phyloP scores from a whole-genome alignment of 805 yeast species.

The Candida corydali region DNA sequence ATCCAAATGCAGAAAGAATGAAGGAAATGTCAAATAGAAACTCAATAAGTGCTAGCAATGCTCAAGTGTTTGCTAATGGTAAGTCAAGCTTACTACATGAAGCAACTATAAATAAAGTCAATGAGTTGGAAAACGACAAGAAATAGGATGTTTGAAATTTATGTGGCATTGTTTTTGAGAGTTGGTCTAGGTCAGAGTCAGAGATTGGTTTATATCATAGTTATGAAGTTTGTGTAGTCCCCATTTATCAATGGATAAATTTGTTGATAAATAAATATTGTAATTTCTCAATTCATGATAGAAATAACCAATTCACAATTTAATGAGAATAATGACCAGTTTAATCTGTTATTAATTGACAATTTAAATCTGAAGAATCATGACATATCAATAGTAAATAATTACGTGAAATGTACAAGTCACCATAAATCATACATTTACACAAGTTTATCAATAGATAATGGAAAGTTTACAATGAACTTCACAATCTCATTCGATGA shows the following conservation, averaged over 20 bases:
- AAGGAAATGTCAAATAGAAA: slow-evolving; percentile 55
- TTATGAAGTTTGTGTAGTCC: no score
- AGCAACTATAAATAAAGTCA: slow-evolving; percentile 30
- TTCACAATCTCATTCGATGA: slow-evolving; percentile 26
- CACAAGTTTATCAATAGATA: not conserved
- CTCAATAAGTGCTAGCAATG: slow-evolving; percentile 48
- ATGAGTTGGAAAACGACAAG: slow-evolving; percentile 9
- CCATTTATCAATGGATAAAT: no score
- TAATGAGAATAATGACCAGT: slow-evolving; percentile 11
- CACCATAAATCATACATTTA: slow-evolving; percentile 7
- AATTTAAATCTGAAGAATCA: slow-evolving; percentile 5
- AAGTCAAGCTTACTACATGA: slow-evolving; percentile 56
- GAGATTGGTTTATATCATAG: no score
- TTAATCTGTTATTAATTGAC: slow-evolving; percentile 13
- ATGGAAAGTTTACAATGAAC: slow-evolving; percentile 10
- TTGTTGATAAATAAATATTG: no score
- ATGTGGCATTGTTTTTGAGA: no score
- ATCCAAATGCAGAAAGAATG: slow-evolving; percentile 56
- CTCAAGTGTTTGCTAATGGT: slow-evolving; percentile 42
- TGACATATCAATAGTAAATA: slow-evolving; percentile 9
- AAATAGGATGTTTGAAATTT: not conserved
- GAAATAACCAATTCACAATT: slow-evolving; percentile 13
- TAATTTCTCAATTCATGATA: no score
- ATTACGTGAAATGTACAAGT: slow-evolving; percentile 8
- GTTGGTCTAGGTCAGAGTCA: no score